Evolutionary conservation across 345 rosid genomes (phyloP).

Genomic region (thale cress (Arabidopsis thaliana)): DNA sequence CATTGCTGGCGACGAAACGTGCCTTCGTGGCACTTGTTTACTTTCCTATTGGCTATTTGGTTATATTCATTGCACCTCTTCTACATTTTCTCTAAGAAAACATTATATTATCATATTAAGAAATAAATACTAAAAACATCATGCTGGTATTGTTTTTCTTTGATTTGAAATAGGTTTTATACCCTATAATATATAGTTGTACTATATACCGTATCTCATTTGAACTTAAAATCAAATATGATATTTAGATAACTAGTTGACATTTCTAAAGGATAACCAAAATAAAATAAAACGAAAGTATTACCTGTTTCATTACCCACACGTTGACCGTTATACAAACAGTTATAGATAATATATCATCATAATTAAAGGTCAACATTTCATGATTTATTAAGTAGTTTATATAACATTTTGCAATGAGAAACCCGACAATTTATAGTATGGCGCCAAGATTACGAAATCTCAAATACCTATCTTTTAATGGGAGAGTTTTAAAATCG

Average conservation of each 20-base stretch:
- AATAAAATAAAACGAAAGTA: constrained; percentile 15
- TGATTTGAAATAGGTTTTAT: background rate
- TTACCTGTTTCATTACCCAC: constrained; percentile 38
- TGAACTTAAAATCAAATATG: constrained; percentile 6
- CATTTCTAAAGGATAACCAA: constrained; percentile 34
- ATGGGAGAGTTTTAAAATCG: background rate
- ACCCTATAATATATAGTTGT: constrained; percentile 11
- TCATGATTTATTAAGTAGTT: constrained; percentile 17
- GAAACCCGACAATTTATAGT: constrained; percentile 25
- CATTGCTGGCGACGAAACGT: constrained; percentile 41
- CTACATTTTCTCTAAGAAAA: background rate
- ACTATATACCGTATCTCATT: constrained; percentile 19
- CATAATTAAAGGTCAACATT: constrained; percentile 32
- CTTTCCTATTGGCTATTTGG: constrained; percentile 39
- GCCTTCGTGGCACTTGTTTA: constrained; percentile 42
- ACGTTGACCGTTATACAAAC: constrained; percentile 32
- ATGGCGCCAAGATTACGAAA: background rate
- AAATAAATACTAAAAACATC: background rate
- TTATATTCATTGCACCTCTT: constrained; percentile 36
- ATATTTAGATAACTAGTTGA: constrained; percentile 35
- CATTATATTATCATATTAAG: background rate
- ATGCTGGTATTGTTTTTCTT: constrained; percentile 13
- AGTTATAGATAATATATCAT: constrained; percentile 15
- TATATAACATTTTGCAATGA: constrained; percentile 24
- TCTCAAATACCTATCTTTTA: background rate